Conservation (phyloP, 2,329 filamentous ascomycete genomes). For the Talaromyces verruculosus region DNA sequence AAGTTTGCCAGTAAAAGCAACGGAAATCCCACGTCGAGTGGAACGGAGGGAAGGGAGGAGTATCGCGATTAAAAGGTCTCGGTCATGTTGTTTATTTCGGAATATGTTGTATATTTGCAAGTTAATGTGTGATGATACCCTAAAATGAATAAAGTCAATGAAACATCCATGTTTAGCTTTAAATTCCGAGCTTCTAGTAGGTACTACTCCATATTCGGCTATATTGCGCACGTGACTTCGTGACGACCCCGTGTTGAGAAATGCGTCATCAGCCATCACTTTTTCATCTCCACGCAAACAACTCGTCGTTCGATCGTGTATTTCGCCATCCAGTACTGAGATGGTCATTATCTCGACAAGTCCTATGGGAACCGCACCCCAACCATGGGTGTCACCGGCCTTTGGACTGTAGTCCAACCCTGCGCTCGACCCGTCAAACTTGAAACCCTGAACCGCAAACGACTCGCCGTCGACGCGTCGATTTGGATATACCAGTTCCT, state of each 20-base stretch:
- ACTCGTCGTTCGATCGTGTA: neutral
- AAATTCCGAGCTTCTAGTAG: too few relatives aligned
- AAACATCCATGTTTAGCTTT: neutral
- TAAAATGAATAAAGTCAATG: neutral
- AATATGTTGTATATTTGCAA: neutral
- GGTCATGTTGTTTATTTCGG: neutral
- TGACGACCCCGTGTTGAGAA: slow-evolving; percentile 7
- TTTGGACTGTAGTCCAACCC: slow-evolving; percentile 94
- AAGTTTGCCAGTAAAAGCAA: slow-evolving; percentile 12
- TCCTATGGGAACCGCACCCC: slow-evolving; percentile 11
- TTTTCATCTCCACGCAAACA: neutral
- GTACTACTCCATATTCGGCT: neutral
- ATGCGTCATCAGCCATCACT: slow-evolving; percentile 14
- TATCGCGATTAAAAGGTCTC: slow-evolving; percentile 4
- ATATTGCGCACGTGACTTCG: slow-evolving; percentile 19
- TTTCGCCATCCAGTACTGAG: neutral
- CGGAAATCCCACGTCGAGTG: neutral
- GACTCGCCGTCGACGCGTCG: slow-evolving; percentile 93
- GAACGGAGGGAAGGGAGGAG: neutral
- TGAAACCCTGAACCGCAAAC: slow-evolving; percentile 92
- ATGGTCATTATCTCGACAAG: slow-evolving; percentile 2
- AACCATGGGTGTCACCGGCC: slow-evolving; percentile 91
- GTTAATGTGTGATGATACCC: slow-evolving; percentile 5
- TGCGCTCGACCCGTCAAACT: slow-evolving; percentile 95
- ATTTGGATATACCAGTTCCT: slow-evolving; percentile 99